These are phyloP conservation scores for Chloromonas sp. DNA, from an alignment of 163 green algal genomes.

Conservation along the genomic window DNA sequence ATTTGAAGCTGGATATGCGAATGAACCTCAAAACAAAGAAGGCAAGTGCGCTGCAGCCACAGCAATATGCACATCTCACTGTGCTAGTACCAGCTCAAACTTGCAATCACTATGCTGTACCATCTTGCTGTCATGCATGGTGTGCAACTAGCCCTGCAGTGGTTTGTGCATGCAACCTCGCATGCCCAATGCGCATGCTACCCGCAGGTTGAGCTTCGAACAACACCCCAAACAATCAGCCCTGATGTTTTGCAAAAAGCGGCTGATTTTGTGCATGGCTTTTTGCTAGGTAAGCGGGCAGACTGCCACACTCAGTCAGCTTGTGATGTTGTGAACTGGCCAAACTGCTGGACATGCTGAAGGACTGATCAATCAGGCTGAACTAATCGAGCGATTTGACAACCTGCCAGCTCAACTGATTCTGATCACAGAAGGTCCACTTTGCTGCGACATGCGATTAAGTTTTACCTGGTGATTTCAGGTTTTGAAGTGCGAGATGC, in stretches of 20 bases:
- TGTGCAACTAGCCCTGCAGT: no score
- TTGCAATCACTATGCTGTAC: no score
- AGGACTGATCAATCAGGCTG: no score
- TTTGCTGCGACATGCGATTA: no score
- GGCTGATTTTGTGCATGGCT: slow-evolving; percentile 97
- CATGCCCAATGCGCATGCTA: no score
- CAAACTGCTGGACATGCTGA: no score
- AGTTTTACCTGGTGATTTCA: slow-evolving; percentile 20
- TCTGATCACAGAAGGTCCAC: no score
- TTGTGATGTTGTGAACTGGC: no score
- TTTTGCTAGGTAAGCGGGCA: slow-evolving; percentile 69
- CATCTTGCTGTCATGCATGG: no score
- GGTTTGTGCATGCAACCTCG: no score
- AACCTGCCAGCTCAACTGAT: no score
- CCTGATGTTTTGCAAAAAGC: slow-evolving; percentile 84
- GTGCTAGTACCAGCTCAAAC: background rate
- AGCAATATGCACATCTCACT: background rate
- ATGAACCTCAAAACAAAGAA: slow-evolving; percentile 98
- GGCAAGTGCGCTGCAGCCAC: slow-evolving; percentile 33
- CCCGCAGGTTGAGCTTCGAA: slow-evolving; percentile 93
- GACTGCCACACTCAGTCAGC: background rate
- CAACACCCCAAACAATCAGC: slow-evolving; percentile 71
- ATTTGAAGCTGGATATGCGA: slow-evolving; percentile 97
- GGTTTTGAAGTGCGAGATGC: slow-evolving; percentile 90
- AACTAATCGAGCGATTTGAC: no score